Base-by-base conservation (phyloP, 192 early-diverging fungal species). In the Coemansia sp. region DNA sequence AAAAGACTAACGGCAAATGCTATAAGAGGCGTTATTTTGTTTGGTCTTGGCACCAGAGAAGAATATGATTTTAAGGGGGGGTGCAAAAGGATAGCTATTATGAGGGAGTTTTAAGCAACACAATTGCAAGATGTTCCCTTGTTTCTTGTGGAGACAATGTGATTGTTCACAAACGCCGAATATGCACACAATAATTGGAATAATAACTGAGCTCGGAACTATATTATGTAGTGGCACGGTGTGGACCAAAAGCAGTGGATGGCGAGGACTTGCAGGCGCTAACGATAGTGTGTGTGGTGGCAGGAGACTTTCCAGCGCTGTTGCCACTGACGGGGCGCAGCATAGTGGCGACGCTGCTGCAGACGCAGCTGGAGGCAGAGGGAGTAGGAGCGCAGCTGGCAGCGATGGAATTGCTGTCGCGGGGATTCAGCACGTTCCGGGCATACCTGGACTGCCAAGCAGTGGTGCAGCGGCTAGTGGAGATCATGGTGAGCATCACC, bases 221-320 rank as follows among this genome's bases (percentile, higher is more conserved):
- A 14, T 37, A 14, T 21, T 53, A n/a, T 59, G 51, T 77, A 70
- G 67, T 77, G 50, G 74, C 74, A 15, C 56, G 67, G 18, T 46
- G 67, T 15, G 58, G 59, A 20, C 59, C 73, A 3, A 63, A 63
- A 21, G 59, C 36, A 9, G 55, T 62, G 19, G 67, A 77, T 48
- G 33, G 55, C 48, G 73, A 69, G 56, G 74, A 62, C 10, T 40
- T 72, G 16, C 57, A 56, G 21, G 76, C 70, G 30, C 58, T 79
- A 48, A 68, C 63, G 37, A 72, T 79, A 31, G 76, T 79, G 55
- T 79, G 76, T 21, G 48, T 61, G 10, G 72, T 79, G 50, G 69
- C 65, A 31, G 58, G 57, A 16, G 76, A 79, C 51, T 79, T 65
- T 26, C 63, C 70, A 15, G 53, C 70, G 49, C 55, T 68, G 44